A percentile compares a stretch with the other conserved stretches of the same genome.
phyloP scores from a whole-genome alignment of 192 early-diverging fungal species.

The Funneliformis geosporum region DNA sequence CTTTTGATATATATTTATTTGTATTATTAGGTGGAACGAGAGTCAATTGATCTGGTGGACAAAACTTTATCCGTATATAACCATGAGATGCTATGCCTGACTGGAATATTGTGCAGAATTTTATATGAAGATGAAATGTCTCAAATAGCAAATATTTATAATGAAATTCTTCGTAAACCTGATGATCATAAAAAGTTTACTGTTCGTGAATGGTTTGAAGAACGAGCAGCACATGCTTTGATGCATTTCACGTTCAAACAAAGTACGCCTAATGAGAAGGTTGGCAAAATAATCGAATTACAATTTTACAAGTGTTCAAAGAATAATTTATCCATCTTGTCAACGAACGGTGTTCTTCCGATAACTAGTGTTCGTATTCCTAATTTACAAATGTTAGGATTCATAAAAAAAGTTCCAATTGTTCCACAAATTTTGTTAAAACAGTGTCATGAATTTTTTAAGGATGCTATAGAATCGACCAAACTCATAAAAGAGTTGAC shows the following conservation, averaged over 20 bases:
- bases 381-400: conserved; percentile 54
- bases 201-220: conserved; percentile 28
- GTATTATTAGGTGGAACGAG: conserved; percentile 77
- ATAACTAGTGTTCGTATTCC: conserved; percentile 59
- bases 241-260: conserved; percentile 66
- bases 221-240: conserved; percentile 66
- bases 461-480: conserved; percentile 54
- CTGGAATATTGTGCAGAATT: conserved; percentile 71
- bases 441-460: conserved; percentile 56
- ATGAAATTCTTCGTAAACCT: too few species aligned
- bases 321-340: conserved; percentile 59
- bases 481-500: conserved; percentile 47
- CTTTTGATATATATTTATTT: too few species aligned
- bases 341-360: conserved; percentile 63
- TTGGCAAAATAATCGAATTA: conserved; percentile 59
- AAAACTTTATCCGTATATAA: conserved; percentile 78
- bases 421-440: conserved; percentile 54
- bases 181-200: too few species aligned
- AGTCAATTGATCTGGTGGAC: conserved; percentile 87
- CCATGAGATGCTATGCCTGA: conserved; percentile 70
- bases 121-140: conserved; percentile 78
- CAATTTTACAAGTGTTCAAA: conserved; percentile 59
- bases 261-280: conserved; percentile 70
- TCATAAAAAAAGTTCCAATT: conserved; percentile 67
- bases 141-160: conserved; percentile 64